Evolutionary conservation across 2,329 filamentous ascomycete species (phyloP).

Genomic region (Zymoseptoria ardabiliae): DNA sequence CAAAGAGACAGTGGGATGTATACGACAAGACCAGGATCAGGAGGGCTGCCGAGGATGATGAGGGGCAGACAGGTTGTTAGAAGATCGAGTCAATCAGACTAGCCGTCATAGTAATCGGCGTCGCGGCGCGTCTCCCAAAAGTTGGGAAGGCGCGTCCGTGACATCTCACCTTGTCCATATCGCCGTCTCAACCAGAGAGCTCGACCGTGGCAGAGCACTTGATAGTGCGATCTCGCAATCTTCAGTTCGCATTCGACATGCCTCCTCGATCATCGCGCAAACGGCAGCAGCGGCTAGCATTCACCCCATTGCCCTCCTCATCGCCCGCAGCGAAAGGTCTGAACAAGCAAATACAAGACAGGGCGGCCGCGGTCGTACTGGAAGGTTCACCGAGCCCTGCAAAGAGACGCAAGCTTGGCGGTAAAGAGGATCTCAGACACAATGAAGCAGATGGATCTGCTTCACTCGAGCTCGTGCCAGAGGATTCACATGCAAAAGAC

Average conservation of each 20-base stretch:
- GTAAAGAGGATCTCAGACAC: neutral
- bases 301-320: constrained; percentile 36
- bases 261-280: constrained; percentile 15
- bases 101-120: neutral
- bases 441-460: constrained; percentile 2
- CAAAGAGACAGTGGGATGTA: neutral
- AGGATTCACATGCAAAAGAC: constrained; percentile 9
- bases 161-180: neutral
- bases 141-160: neutral
- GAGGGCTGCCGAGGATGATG: neutral
- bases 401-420: constrained; percentile 23
- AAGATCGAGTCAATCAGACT: too few species aligned
- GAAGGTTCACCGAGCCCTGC: constrained; percentile 22
- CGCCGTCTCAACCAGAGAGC: neutral
- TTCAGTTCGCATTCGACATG: neutral
- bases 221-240: neutral
- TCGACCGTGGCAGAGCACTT: neutral
- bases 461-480: constrained; percentile 11
- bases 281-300: constrained; percentile 38
- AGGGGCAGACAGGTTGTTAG: neutral
- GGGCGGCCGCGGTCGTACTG: constrained; percentile 30
- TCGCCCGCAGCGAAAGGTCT: constrained; percentile 31
- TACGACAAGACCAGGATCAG: neutral
- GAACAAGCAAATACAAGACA: constrained; percentile 27
- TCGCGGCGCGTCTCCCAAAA: neutral